These are phyloP conservation scores for Botryotinia narcissicola DNA, from an alignment of 2,329 filamentous ascomycete species.

Conservation along the genomic window DNA sequence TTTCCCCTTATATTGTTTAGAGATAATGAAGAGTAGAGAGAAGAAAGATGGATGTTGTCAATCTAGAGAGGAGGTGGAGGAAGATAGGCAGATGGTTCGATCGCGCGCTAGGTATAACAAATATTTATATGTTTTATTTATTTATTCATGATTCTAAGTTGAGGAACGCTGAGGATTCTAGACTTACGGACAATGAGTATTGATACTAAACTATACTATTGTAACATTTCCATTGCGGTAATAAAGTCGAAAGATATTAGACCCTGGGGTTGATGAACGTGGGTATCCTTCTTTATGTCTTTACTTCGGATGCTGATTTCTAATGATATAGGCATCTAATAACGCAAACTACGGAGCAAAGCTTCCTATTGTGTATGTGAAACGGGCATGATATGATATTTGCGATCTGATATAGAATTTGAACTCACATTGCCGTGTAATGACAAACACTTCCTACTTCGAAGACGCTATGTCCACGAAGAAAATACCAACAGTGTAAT, in stretches of 20 bases:
- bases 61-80: not conserved
- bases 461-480: not conserved
- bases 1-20: no score
- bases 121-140: not conserved
- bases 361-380: not conserved
- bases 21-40: not conserved
- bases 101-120: not conserved
- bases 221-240: not conserved
- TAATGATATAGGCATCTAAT: not conserved
- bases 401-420: not conserved
- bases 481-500: rapidly evolving
- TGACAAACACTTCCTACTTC: not conserved
- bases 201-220: not conserved
- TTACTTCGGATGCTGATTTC: not conserved
- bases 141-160: not conserved
- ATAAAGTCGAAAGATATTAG: not conserved
- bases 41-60: not conserved
- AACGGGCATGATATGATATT: not conserved
- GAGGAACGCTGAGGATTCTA: not conserved
- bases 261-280: not conserved
- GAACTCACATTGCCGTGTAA: not conserved
- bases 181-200: not conserved
- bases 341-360: not conserved
- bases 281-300: not conserved
- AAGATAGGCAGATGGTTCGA: not conserved